phyloP scores from a whole-genome alignment of 805 yeast species.

The Zygoascus bituminiphila region DNA sequence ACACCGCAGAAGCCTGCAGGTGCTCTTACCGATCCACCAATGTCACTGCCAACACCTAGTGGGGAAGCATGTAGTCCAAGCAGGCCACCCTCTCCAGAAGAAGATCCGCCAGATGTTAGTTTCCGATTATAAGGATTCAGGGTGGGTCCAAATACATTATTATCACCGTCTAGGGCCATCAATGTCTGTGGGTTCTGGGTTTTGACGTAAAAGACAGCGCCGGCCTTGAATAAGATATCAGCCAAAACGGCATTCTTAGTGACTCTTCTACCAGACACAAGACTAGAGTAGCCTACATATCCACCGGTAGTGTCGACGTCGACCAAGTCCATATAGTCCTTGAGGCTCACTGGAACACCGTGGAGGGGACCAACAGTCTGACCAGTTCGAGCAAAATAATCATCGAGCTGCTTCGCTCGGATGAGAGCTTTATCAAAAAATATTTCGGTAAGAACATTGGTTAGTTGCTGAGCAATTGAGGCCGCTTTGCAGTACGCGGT shows the following conservation, averaged over 20 bases:
- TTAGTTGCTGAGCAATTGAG: slow-evolving; percentile 32
- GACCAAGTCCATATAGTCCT: slow-evolving; percentile 40
- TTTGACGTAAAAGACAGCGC: slow-evolving; percentile 57
- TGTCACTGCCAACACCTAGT: slow-evolving; percentile 44
- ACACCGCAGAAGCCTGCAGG: slow-evolving; percentile 39
- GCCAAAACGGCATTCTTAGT: slow-evolving; percentile 37
- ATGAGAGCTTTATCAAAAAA: slow-evolving; percentile 53
- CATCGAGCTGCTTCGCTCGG: slow-evolving; percentile 49
- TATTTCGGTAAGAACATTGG: slow-evolving; percentile 30
- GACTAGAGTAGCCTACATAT: slow-evolving; percentile 20
- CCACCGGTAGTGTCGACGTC: slow-evolving; percentile 47
- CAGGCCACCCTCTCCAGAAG: slow-evolving; percentile 50
- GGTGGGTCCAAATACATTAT: slow-evolving; percentile 41
- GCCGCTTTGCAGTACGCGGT: slow-evolving; percentile 52
- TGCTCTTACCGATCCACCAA: slow-evolving; percentile 44
- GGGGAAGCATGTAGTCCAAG: slow-evolving; percentile 38
- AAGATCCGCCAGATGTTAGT: slow-evolving; percentile 44
- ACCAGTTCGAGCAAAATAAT: slow-evolving; percentile 34
- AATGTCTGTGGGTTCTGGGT: slow-evolving; percentile 50
- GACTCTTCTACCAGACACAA: background rate
- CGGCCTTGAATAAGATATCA: slow-evolving; percentile 32
- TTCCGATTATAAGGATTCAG: slow-evolving; percentile 38
- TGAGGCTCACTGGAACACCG: slow-evolving; percentile 58
- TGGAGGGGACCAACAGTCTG: slow-evolving; percentile 56
- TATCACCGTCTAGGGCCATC: slow-evolving; percentile 46